Conservation (phyloP, 2,329 filamentous ascomycete genomes). For the Fusarium kyushuense region DNA sequence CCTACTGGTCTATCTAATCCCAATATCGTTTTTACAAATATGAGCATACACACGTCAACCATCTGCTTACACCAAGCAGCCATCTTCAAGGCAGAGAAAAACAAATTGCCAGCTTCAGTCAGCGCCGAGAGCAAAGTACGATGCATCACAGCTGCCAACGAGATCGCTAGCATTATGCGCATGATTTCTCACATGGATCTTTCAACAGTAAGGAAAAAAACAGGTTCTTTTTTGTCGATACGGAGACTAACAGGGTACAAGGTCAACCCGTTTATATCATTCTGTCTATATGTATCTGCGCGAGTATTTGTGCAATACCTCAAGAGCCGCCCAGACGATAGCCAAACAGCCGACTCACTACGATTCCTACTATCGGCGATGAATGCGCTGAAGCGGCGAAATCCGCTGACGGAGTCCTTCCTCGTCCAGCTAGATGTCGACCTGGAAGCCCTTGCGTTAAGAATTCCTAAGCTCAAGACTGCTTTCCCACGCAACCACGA, state of each 20-base stretch:
- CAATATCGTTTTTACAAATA: conserved; percentile 93
- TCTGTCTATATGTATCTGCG: conserved; percentile 95
- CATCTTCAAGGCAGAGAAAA: conserved; percentile 96
- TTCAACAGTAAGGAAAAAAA: conserved; percentile 71
- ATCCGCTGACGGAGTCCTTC: conserved; percentile 94
- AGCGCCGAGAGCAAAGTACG: conserved; percentile 91
- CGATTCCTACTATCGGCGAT: conserved; percentile 92
- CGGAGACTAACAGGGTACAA: conserved; percentile 55
- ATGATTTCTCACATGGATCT: conserved; percentile 93
- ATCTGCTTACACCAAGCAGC: conserved; percentile 99
- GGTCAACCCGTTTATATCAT: conserved; percentile 97
- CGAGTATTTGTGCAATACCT: conserved; percentile 96
- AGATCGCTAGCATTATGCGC: conserved; percentile 95
- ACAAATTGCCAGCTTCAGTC: conserved; percentile 80
- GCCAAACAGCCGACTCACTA: conserved; percentile 81
- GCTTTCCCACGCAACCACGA: conserved; percentile 67
- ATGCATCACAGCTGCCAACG: conserved; percentile 92
- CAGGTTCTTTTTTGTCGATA: background rate
- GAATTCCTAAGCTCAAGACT: conserved; percentile 68
- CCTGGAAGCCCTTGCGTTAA: conserved; percentile 77
- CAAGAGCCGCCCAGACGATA: conserved; percentile 91
- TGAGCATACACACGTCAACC: conserved; percentile 95
- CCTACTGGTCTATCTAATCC: conserved; percentile 80
- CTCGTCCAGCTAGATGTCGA: conserved; percentile 94
- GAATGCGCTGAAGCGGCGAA: conserved; percentile 87